A percentile compares a stretch with the other conserved stretches of the same genome.
Conservation (phyloP, 1,284 basidiomycete genomes). For the Melampsora abietis-canadensis region DNA sequence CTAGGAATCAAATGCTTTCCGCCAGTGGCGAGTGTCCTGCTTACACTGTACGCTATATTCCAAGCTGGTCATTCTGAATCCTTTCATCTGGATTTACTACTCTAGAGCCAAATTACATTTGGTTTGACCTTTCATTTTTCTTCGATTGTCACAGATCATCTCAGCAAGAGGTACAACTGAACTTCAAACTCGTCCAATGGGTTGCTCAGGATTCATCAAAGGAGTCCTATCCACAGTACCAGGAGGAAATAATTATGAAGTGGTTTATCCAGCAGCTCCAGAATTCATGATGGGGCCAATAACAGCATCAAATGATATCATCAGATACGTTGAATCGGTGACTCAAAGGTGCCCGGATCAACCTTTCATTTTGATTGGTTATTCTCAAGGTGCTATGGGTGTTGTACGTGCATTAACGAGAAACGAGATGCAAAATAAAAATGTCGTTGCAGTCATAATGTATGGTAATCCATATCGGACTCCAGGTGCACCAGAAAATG, state of each 20-base stretch:
- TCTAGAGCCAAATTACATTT: background rate
- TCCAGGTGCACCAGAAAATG: background rate
- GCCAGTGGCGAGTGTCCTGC: background rate
- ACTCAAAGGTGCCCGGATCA: background rate
- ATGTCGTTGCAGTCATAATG: background rate
- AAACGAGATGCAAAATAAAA: background rate
- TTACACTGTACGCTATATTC: background rate
- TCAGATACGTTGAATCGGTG: background rate
- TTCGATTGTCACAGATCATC: background rate
- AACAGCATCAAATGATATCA: background rate
- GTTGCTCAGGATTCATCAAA: background rate
- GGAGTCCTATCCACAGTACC: background rate
- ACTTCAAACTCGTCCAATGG: background rate
- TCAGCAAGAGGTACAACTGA: background rate
- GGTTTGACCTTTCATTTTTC: background rate
- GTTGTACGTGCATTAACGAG: background rate
- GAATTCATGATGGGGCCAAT: background rate
- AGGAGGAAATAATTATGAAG: conserved; percentile 9
- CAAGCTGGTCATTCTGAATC: background rate
- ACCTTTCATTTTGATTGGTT: background rate
- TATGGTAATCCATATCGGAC: background rate
- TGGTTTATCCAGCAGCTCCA: background rate
- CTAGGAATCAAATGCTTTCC: too few species aligned
- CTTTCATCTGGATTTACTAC: background rate
- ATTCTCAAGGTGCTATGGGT: conserved; percentile 11